Evolutionary conservation across 768 basidiomycete species (phyloP).

Genomic region (Podaxis sp.): DNA sequence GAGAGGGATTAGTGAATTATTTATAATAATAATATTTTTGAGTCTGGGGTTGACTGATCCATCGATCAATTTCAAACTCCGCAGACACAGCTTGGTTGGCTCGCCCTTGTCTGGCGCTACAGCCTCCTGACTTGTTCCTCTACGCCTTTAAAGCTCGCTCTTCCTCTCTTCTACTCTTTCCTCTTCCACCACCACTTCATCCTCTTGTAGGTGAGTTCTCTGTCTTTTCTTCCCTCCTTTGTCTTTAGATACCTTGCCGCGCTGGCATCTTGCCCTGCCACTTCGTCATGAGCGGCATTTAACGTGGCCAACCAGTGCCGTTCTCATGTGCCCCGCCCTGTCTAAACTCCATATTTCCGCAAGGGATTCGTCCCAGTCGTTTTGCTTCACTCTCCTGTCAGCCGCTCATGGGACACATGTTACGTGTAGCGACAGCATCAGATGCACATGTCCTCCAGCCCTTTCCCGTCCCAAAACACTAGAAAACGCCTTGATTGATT

Average conservation of each 20-base stretch:
- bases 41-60: constrained; percentile 20
- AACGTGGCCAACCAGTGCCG: constrained; percentile 6
- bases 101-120: constrained; percentile 39
- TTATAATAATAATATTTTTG: not conserved
- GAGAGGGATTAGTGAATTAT: not conserved
- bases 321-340: constrained; percentile 19
- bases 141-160: constrained; percentile 27
- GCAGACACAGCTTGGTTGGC: constrained; percentile 46
- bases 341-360: constrained; percentile 12
- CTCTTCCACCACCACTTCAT: constrained; percentile 13
- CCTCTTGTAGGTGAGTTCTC: constrained; percentile 20
- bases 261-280: not conserved
- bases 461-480: constrained; percentile 26
- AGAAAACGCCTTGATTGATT: constrained; percentile 28
- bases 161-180: constrained; percentile 19
- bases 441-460: constrained; percentile 44
- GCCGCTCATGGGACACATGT: constrained; percentile 28
- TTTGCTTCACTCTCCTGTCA: constrained; percentile 22
- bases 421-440: constrained; percentile 37
- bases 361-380: constrained; percentile 10
- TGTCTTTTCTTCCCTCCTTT: constrained; percentile 11
- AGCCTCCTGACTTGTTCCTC: constrained; percentile 22
- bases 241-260: not conserved
- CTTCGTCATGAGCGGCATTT: not conserved
- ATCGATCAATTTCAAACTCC: constrained; percentile 48